phyloP scores from a whole-genome alignment of 2,329 filamentous ascomycete species.

The Ophiocordyceps camponoti-leonardi region DNA sequence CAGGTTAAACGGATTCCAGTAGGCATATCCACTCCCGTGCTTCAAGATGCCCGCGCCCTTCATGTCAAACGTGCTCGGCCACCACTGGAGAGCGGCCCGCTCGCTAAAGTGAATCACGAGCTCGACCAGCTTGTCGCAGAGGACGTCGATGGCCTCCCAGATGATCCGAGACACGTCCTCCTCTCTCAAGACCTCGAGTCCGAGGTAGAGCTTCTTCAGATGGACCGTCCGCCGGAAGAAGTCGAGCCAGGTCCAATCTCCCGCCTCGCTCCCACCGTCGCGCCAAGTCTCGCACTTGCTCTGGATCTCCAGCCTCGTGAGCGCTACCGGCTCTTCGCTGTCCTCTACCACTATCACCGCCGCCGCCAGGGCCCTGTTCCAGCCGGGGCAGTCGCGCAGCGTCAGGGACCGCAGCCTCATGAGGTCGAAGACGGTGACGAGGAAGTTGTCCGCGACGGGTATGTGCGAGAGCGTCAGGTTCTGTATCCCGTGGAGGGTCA shows the following conservation, averaged over 20 bases:
- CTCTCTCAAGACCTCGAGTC: background rate
- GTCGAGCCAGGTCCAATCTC: background rate
- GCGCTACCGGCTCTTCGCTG: background rate
- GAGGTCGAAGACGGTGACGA: background rate
- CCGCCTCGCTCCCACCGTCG: background rate
- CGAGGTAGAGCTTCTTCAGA: background rate
- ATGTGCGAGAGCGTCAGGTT: background rate
- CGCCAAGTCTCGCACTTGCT: background rate
- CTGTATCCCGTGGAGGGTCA: background rate
- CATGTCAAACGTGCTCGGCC: no score
- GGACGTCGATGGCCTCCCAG: background rate
- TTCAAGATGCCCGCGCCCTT: background rate
- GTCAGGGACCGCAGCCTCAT: background rate
- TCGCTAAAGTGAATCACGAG: background rate
- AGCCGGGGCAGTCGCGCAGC: background rate
- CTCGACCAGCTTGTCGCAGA: background rate
- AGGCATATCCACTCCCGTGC: accelerated
- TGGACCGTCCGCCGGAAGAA: background rate
- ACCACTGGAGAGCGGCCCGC: background rate
- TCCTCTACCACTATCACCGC: no score
- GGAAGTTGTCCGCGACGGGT: background rate
- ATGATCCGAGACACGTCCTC: background rate
- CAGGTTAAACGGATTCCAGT: background rate
- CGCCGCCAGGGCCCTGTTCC: background rate
- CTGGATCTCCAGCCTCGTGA: background rate